Evolutionary conservation across 371 early-diverging fungal genomes (phyloP).

Genomic region (Circinella minor): DNA sequence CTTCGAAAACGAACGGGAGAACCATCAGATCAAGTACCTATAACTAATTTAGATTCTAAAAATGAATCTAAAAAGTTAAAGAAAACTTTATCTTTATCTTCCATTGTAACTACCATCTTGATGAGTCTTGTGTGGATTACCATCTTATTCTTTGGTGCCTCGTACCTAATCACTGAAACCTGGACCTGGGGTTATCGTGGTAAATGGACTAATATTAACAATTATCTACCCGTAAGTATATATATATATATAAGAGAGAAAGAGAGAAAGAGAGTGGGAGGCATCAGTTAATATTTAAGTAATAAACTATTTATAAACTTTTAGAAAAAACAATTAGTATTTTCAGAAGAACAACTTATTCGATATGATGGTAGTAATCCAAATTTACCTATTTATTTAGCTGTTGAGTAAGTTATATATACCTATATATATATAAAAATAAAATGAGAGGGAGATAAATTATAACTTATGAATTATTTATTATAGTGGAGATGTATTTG

Average conservation of each 20-base stretch:
- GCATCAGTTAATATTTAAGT: neutral
- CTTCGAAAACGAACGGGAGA: no score
- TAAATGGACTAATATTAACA: constrained; percentile 76
- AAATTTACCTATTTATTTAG: constrained; percentile 83
- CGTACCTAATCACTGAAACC: constrained; percentile 78
- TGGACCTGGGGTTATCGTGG: constrained; percentile 80
- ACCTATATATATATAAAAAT: constrained; percentile 5
- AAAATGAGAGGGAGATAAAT: neutral
- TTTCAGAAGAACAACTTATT: constrained; percentile 79
- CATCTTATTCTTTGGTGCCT: constrained; percentile 59
- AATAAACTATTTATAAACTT: neutral
- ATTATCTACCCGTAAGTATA: constrained; percentile 68
- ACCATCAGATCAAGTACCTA: no score
- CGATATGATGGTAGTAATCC: constrained; percentile 82
- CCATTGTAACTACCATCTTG: constrained; percentile 11
- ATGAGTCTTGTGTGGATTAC: constrained; percentile 37
- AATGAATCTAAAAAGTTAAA: neutral
- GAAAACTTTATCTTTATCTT: neutral
- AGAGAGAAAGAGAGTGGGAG: neutral
- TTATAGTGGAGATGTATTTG: constrained; percentile 83
- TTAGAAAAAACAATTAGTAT: constrained; percentile 57
- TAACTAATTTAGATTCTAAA: neutral
- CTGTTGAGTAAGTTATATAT: constrained; percentile 70
- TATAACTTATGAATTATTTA: neutral
- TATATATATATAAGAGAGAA: neutral